Evolutionary conservation across 139 green algal genomes (phyloP).

Genomic region (Dunaliella primolecta): DNA sequence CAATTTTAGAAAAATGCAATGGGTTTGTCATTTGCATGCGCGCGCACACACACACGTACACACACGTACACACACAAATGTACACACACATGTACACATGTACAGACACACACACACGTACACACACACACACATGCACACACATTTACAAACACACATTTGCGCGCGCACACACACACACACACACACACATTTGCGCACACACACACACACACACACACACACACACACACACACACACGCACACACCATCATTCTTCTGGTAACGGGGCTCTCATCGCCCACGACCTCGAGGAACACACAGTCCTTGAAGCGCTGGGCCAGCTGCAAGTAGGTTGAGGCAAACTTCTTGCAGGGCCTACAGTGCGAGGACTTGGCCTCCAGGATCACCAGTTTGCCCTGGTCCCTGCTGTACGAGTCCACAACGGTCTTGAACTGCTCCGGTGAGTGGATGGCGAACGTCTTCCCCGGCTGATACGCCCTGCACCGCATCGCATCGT

Average conservation of each 20-base stretch:
- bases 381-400: background rate
- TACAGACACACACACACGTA: background rate
- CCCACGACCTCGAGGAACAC: slow-evolving; percentile 58
- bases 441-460: background rate
- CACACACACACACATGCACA: slow-evolving; percentile 8
- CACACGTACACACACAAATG: background rate
- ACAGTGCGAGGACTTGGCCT: slow-evolving; percentile 50
- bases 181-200: background rate
- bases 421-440: background rate
- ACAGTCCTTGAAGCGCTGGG: slow-evolving; percentile 19
- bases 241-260: slow-evolving; percentile 55
- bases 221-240: background rate
- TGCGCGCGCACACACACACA: background rate
- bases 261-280: slow-evolving; percentile 52
- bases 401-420: background rate
- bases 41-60: background rate
- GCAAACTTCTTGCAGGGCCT: slow-evolving; percentile 65
- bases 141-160: background rate
- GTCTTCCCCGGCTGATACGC: slow-evolving; percentile 4
- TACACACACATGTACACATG: background rate
- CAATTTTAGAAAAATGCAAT: too few species aligned
- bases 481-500: background rate
- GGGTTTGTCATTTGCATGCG: slow-evolving; percentile 27
- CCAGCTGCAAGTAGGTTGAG: slow-evolving; percentile 9
- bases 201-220: background rate